Base-by-base conservation (phyloP, 2,329 filamentous ascomycete species). In the Endocalyx cinctus region DNA sequence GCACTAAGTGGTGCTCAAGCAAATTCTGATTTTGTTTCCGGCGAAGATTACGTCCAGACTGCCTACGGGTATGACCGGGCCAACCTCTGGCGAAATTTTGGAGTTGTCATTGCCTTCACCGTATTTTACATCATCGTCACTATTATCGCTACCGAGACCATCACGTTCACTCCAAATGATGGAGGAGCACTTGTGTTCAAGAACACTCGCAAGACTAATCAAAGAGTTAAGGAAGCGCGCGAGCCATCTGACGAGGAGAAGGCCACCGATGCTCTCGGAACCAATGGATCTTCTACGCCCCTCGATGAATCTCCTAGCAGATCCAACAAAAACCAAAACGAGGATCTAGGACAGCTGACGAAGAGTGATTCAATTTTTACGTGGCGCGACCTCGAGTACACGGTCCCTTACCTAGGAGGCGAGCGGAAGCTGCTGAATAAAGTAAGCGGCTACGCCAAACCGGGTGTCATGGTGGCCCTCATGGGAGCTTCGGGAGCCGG, bases 401-500 rank as follows among this genome's bases (percentile, higher is more conserved):
- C 77, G 0, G 82, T 90, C 1, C 82, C 82, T 1, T 82, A 82
- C 40, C 67, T 77, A 26, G 73, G 74, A 5, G 77, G 77, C 28
- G 69, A 70, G 35, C 63, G 77, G 32, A 70, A 74, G 52, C 65
- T 86, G 2, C 63, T 87, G 29, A 82, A 85, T 49, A 70, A 78
- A 5, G 76, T 92, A 38, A 81, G 70, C 37, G 87, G 87, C 2
- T 90, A 85, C 46, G 85, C 79, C 2, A 88, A 87, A 50, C 87
- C 87, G 1, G 86, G 87, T 13, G 62, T 83, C 13, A 80, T 94
- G 74, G 79, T 87, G 27, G 87, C 87, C 0, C 65, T 94, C 1
- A 86, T 92, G 69, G 87, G 87, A 34, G 84, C 83, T 2, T 86
- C 78, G 4, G 85, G 84, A 27, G 87, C 87, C 7, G 87, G 87